phyloP scores from a whole-genome alignment of 2,329 filamentous ascomycete species.

The Didymella segeticola region DNA sequence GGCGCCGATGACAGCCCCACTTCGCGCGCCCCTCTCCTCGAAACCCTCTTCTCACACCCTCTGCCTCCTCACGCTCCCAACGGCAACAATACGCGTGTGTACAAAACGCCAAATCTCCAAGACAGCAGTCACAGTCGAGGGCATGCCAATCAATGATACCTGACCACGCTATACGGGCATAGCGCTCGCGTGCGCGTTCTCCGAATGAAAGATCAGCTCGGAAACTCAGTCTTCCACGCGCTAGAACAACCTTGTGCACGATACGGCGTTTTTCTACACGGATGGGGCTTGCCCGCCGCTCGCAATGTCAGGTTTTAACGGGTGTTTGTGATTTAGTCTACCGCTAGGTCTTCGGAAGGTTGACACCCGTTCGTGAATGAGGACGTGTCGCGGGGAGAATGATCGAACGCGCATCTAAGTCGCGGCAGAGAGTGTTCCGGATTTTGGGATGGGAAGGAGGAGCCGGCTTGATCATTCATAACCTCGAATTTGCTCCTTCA shows the following conservation, averaged over 20 bases:
- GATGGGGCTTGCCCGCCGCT: background rate
- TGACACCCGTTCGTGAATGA: background rate
- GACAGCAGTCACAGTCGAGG: background rate
- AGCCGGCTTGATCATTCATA: constrained; percentile 2
- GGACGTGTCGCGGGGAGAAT: background rate
- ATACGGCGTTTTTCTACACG: background rate
- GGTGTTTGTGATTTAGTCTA: background rate
- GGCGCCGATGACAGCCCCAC: constrained; percentile 2
- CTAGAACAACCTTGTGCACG: constrained; percentile 8
- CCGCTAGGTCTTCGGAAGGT: background rate
- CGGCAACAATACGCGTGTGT: constrained; percentile 4
- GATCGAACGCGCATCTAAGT: background rate
- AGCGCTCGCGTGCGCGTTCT: constrained; percentile 1
- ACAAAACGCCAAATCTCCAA: background rate
- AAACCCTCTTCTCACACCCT: constrained; percentile 7
- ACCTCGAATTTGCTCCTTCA: background rate
- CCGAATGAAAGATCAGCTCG: constrained; percentile 4
- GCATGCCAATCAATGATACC: background rate
- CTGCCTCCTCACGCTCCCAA: background rate
- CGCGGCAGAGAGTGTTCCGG: constrained; percentile 15
- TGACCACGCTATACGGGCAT: background rate
- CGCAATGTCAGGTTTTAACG: background rate
- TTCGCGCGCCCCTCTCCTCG: background rate
- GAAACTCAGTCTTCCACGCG: constrained; percentile 15
- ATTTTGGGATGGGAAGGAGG: constrained; percentile 10